Conservation (phyloP, 75 land plant species). For the Chamaecyparis obtusa region DNA sequence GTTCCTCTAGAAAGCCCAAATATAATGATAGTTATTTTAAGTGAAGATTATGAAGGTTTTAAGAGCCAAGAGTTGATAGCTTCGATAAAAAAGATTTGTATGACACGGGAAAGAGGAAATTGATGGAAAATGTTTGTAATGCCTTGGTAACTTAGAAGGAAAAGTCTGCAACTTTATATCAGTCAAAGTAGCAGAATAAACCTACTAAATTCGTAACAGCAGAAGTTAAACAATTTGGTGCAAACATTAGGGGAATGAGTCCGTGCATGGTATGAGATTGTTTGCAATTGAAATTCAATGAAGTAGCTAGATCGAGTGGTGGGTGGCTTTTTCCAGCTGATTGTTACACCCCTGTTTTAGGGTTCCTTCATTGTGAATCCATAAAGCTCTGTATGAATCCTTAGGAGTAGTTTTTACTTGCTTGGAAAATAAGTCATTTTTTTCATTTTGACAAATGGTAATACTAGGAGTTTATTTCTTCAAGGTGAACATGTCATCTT, state of each 20-base stretch:
- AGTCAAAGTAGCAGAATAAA: neutral
- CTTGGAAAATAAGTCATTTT: neutral
- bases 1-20: constrained; percentile 47
- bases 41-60: constrained; percentile 16
- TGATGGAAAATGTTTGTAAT: neutral
- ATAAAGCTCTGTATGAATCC: neutral
- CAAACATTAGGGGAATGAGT: neutral
- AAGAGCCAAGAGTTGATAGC: neutral
- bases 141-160: neutral
- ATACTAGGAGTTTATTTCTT: no score
- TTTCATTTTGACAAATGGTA: no score
- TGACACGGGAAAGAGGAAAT: neutral
- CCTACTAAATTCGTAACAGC: neutral
- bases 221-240: neutral
- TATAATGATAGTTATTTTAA: constrained; percentile 13
- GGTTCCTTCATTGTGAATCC: no score
- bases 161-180: neutral
- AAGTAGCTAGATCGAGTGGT: neutral
- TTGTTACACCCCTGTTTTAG: neutral
- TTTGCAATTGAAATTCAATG: neutral
- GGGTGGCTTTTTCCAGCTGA: neutral
- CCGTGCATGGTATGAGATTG: neutral
- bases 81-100: neutral
- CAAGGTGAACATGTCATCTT: no score
- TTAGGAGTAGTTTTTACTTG: neutral